Percentiles rank a stretch among this genome's conserved stretches.
phyloP scores from a whole-genome alignment of 371 early-diverging fungal species.

The Rhizopus arrhizus region DNA sequence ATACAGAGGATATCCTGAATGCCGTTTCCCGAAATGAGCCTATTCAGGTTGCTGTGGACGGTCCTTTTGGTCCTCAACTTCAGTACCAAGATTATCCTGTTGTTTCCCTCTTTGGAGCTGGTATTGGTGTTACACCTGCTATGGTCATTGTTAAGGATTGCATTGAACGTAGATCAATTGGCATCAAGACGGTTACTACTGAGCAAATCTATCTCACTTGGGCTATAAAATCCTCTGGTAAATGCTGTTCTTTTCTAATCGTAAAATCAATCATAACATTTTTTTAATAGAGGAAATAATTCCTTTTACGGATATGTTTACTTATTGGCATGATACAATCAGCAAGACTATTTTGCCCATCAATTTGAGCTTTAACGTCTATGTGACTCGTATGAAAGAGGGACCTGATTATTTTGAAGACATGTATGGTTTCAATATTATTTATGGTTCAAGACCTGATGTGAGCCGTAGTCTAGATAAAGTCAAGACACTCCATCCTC shows the following conservation, averaged over 20 bases:
- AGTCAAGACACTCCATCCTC: constrained; percentile 19
- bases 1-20: constrained; percentile 30
- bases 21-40: constrained; percentile 11
- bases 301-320: constrained; percentile 38
- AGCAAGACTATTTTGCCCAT: constrained; percentile 27
- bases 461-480: constrained; percentile 30
- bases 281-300: constrained; percentile 28
- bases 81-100: constrained; percentile 46
- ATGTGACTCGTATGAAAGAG: constrained; percentile 36
- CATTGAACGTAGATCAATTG: constrained; percentile 39
- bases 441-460: constrained; percentile 34
- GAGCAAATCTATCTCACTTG: constrained; percentile 45
- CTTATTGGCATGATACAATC: constrained; percentile 32
- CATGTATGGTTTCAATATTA: constrained; percentile 6
- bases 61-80: constrained; percentile 47
- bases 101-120: constrained; percentile 37
- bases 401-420: constrained; percentile 25
- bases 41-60: constrained; percentile 41
- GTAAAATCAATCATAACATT: too few relatives aligned
- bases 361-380: constrained; percentile 30
- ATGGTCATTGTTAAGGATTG: constrained; percentile 45
- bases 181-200: constrained; percentile 38
- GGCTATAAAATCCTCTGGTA: constrained; percentile 30
- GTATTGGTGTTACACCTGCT: constrained; percentile 53
- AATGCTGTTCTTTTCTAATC: too few relatives aligned